These are phyloP conservation scores for Knufia fluminis DNA, from an alignment of 2,329 filamentous ascomycete genomes.

Conservation along the genomic window DNA sequence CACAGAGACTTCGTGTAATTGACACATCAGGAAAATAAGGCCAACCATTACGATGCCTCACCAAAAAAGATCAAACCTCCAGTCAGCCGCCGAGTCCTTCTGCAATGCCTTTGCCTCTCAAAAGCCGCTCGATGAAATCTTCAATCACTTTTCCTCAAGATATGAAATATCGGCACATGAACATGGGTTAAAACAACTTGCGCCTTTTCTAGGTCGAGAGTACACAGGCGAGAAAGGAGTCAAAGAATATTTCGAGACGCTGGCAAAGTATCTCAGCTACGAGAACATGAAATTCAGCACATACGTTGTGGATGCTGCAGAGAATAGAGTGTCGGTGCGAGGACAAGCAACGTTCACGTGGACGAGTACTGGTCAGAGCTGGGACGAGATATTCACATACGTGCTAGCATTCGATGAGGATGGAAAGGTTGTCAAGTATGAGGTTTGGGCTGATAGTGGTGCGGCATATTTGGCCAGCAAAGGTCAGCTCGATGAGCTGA, in stretches of 20 bases:
- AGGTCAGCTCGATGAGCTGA: conserved; percentile 15
- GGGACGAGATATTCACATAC: conserved; percentile 36
- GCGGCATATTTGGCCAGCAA: conserved; percentile 34
- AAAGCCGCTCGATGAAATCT: conserved; percentile 23
- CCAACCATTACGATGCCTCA: conserved; percentile 12
- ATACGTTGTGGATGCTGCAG: conserved; percentile 31
- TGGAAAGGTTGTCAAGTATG: conserved; percentile 31
- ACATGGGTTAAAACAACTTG: conserved; percentile 32
- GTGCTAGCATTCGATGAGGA: conserved; percentile 30
- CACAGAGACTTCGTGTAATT: not conserved
- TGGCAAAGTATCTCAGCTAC: conserved; percentile 27
- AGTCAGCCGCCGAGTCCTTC: conserved; percentile 25
- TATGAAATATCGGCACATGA: conserved; percentile 27
- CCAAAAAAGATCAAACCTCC: conserved; percentile 18
- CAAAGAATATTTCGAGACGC: conserved; percentile 29
- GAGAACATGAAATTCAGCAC: conserved; percentile 30
- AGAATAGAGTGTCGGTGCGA: conserved; percentile 27
- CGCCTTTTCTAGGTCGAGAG: conserved; percentile 35
- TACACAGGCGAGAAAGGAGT: conserved; percentile 31
- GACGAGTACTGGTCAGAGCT: conserved; percentile 29
- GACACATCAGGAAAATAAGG: not conserved
- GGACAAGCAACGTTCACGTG: conserved; percentile 30
- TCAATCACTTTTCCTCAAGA: conserved; percentile 27
- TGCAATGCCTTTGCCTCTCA: conserved; percentile 27
- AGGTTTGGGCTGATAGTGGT: conserved; percentile 37